A percentile compares a stretch with the other conserved stretches of the same genome.
phyloP scores from a whole-genome alignment of 257 asterid genomes.

The Solanum pinnatisectum region DNA sequence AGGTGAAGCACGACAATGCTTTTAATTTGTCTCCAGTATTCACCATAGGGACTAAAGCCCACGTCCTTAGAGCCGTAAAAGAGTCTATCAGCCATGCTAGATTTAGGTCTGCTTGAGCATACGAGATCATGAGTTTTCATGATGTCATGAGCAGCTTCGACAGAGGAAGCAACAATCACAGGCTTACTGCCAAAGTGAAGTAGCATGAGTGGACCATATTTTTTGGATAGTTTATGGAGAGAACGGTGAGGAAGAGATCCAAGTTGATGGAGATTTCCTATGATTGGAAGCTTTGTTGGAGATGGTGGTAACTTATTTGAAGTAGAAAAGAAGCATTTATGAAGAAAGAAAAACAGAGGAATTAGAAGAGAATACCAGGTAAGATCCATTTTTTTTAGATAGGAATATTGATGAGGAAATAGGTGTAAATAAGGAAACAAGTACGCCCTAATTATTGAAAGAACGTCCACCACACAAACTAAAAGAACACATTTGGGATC shows the following conservation, averaged over 20 bases:
- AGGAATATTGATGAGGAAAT: no score
- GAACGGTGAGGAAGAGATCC: slow-evolving; percentile 12
- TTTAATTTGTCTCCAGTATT: slow-evolving; percentile 10
- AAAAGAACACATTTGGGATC: no score
- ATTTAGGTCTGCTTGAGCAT: slow-evolving; percentile 14
- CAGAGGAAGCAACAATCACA: slow-evolving; percentile 11
- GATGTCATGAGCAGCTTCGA: background rate
- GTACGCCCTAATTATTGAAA: no score
- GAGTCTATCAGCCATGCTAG: background rate
- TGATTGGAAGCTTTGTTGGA: slow-evolving; percentile 29
- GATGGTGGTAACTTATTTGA: slow-evolving; percentile 12
- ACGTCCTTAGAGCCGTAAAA: background rate
- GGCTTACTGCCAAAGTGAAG: slow-evolving; percentile 26
- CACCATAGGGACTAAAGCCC: background rate
- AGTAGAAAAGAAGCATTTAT: no score
- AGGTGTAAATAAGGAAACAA: no score
- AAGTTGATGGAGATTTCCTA: slow-evolving; percentile 38
- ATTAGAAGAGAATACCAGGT: no score
- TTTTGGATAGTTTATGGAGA: slow-evolving; percentile 17
- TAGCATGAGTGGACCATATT: slow-evolving; percentile 31
- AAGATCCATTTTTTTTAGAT: no score
- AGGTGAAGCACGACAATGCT: slow-evolving; percentile 1
- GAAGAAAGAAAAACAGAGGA: no score
- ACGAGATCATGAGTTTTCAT: slow-evolving; percentile 33
- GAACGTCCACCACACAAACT: no score